Conservation (phyloP, 352 stramenopile genomes). For the Pythium graminicola region DNA sequence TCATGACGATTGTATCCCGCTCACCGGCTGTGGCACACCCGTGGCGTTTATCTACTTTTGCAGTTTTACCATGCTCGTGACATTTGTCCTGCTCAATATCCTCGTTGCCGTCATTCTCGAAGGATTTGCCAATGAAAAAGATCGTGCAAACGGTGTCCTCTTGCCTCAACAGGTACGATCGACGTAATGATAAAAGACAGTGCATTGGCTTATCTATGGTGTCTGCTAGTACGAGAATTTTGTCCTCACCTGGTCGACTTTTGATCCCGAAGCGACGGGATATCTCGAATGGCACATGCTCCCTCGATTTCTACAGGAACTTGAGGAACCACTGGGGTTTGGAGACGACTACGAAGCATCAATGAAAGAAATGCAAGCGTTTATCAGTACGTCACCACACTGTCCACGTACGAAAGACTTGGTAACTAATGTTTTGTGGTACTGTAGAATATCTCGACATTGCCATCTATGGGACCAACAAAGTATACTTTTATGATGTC, state of each 20-base stretch:
- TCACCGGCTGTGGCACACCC: constrained; percentile 65
- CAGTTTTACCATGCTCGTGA: constrained; percentile 85
- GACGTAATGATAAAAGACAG: neutral
- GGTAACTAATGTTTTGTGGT: neutral
- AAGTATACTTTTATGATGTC: constrained; percentile 54
- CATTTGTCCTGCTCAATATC: constrained; percentile 88
- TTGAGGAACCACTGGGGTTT: constrained; percentile 66
- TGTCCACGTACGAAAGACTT: neutral
- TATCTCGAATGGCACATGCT: constrained; percentile 65
- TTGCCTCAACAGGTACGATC: constrained; percentile 58
- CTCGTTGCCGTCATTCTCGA: constrained; percentile 91
- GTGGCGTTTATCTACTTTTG: constrained; percentile 79
- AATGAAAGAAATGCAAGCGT: constrained; percentile 43
- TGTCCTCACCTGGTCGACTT: constrained; percentile 56
- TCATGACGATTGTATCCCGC: constrained; percentile 33
- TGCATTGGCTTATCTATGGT: neutral
- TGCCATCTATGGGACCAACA: constrained; percentile 43
- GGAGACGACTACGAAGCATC: constrained; percentile 32
- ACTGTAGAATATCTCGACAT: constrained; percentile 39
- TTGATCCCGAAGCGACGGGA: constrained; percentile 74
- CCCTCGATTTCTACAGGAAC: constrained; percentile 50
- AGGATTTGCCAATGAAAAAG: constrained; percentile 69
- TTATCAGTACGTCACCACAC: constrained; percentile 34
- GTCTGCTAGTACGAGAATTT: constrained; percentile 72
- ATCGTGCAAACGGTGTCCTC: constrained; percentile 29